Percentiles rank a stretch among this genome's conserved stretches.
Conservation (phyloP, 225 moss, liverwort and hornwort genomes). For the Pleurozium schreberi region DNA sequence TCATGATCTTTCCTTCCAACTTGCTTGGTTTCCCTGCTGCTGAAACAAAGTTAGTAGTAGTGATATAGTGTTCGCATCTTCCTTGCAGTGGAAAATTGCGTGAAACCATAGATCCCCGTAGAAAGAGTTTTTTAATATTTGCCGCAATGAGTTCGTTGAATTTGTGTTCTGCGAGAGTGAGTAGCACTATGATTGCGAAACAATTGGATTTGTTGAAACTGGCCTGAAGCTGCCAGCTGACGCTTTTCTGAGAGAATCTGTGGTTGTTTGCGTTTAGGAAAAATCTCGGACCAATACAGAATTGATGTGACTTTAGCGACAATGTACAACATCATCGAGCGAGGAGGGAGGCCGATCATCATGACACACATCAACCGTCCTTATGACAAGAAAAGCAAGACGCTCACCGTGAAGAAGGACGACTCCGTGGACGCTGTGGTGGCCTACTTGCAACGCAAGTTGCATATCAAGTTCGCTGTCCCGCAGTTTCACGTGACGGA, state of each 20-base stretch:
- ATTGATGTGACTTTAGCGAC: conserved; percentile 81
- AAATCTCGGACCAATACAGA: conserved; percentile 69
- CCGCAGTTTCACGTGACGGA: conserved; percentile 66
- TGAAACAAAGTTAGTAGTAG: neutral
- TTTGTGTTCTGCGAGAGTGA: neutral
- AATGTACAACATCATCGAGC: conserved; percentile 89
- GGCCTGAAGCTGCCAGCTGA: neutral
- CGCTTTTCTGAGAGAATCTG: neutral
- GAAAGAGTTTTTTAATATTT: neutral
- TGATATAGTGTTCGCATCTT: neutral
- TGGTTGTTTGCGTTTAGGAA: conserved; percentile 21
- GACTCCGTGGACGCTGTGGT: conserved; percentile 84
- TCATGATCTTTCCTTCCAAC: neutral
- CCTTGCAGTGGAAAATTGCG: neutral
- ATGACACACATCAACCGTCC: conserved; percentile 88
- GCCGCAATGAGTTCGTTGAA: neutral
- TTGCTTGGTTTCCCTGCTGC: neutral
- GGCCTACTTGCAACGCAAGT: conserved; percentile 77
- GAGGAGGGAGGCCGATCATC: conserved; percentile 83
- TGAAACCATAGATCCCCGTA: too few relatives aligned
- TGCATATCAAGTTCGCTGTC: conserved; percentile 77
- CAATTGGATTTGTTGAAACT: neutral
- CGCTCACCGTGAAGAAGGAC: conserved; percentile 53
- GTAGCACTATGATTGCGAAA: neutral
- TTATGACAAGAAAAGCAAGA: conserved; percentile 70